phyloP scores from a whole-genome alignment of 1,284 basidiomycete genomes.

The Cutaneotrichosporon daszewskae region DNA sequence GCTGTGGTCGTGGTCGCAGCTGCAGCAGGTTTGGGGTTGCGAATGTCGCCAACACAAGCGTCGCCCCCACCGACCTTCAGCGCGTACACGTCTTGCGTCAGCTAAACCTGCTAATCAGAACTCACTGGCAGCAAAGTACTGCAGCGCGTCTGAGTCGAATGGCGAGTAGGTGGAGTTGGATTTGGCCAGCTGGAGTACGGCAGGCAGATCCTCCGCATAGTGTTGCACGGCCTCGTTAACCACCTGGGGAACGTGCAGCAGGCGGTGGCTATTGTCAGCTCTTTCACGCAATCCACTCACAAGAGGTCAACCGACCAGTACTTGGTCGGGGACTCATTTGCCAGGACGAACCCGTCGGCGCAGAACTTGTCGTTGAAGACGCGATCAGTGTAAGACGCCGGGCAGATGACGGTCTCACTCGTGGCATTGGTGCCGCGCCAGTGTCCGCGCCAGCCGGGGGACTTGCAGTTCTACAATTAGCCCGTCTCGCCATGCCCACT shows the following conservation, averaged over 20 bases:
- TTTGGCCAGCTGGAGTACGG: constrained; percentile 42
- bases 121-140: constrained; percentile 44
- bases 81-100: constrained; percentile 38
- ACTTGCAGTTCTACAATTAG: constrained; percentile 28
- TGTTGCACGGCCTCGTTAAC: constrained; percentile 40
- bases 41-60: constrained; percentile 33
- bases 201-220: constrained; percentile 40
- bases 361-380: constrained; percentile 37
- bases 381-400: constrained; percentile 34
- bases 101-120: not conserved
- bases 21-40: not conserved
- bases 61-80: constrained; percentile 41
- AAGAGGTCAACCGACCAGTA: constrained; percentile 48
- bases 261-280: constrained; percentile 34
- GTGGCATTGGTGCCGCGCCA: constrained; percentile 49
- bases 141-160: constrained; percentile 45
- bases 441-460: constrained; percentile 46
- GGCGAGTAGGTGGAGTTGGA: constrained; percentile 37
- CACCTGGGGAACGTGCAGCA: constrained; percentile 45
- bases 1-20: constrained; percentile 10
- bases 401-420: constrained; percentile 47
- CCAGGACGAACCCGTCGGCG: constrained; percentile 41
- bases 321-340: constrained; percentile 24
- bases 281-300: constrained; percentile 11
- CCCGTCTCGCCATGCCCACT: constrained; percentile 13